Percentiles rank a stretch among this genome's conserved stretches.
These are phyloP conservation scores for Fagopyrum tataricum DNA, from an alignment of 148 eudicot species.

Conservation along the genomic window DNA sequence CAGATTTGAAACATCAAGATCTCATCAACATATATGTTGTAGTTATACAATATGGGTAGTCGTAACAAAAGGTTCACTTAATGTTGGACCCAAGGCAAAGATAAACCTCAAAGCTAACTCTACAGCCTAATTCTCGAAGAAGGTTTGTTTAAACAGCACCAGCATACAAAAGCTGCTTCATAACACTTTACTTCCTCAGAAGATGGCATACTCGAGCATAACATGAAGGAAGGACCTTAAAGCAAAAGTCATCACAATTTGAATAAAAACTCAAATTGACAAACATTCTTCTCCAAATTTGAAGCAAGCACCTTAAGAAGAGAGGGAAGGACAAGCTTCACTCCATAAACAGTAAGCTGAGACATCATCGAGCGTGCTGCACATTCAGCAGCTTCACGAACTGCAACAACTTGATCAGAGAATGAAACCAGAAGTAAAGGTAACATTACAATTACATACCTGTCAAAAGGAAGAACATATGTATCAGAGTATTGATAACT, in stretches of 20 bases:
- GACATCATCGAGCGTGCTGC: slow-evolving; percentile 99
- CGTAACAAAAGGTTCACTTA: not conserved
- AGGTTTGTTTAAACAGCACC: not conserved
- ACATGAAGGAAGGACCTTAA: too few relatives aligned
- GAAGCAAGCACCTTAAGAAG: slow-evolving; percentile 60
- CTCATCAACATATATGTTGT: not conserved
- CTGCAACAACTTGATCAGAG: slow-evolving; percentile 98
- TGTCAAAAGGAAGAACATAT: slow-evolving; percentile 17
- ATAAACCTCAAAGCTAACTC: not conserved
- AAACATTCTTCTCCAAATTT: not conserved
- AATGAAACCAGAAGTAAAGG: slow-evolving; percentile 85
- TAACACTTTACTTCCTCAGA: not conserved
- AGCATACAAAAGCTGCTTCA: not conserved
- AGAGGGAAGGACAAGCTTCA: slow-evolving; percentile 92
- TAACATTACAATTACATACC: slow-evolving; percentile 89
- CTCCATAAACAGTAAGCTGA: slow-evolving; percentile 87
- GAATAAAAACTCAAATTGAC: not conserved
- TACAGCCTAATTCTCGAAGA: not conserved
- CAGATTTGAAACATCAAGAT: not conserved
- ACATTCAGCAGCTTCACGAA: slow-evolving; percentile 96
- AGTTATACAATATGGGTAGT: not conserved
- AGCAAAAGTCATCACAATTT: not conserved
- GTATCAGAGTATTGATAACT: slow-evolving; percentile 1
- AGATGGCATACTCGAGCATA: not conserved
- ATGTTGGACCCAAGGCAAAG: not conserved